phyloP scores from a whole-genome alignment of 2,329 filamentous ascomycete genomes.

The Coniochaeta sp. region DNA sequence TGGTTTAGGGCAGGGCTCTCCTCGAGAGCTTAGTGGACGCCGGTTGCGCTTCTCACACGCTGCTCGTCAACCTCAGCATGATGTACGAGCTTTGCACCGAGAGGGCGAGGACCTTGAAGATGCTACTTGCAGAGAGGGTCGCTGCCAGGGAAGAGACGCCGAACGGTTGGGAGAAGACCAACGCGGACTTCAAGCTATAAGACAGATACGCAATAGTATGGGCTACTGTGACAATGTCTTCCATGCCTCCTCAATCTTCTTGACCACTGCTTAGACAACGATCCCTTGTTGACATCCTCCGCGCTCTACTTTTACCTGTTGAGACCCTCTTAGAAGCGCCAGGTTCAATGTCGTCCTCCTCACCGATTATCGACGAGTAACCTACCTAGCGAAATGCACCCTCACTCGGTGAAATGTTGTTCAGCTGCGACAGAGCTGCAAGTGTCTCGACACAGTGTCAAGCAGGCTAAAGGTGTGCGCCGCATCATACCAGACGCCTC shows the following conservation, averaged over 20 bases:
- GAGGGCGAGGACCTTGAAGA: slow-evolving; percentile 61
- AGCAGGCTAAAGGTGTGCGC: slow-evolving; percentile 9
- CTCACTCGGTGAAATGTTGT: slow-evolving; percentile 9
- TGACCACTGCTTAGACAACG: neutral
- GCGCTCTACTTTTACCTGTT: neutral
- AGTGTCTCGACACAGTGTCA: no score
- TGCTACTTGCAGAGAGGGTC: slow-evolving; percentile 56
- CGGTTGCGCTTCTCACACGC: slow-evolving; percentile 63
- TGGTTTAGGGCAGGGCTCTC: slow-evolving; percentile 50
- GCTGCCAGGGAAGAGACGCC: slow-evolving; percentile 49
- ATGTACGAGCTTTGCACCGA: slow-evolving; percentile 91
- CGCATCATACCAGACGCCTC: slow-evolving; percentile 10
- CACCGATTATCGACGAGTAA: slow-evolving; percentile 2
- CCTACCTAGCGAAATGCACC: slow-evolving; percentile 8
- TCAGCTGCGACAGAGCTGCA: slow-evolving; percentile 5
- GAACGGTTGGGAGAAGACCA: slow-evolving; percentile 63
- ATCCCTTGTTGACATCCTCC: neutral
- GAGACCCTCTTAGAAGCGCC: slow-evolving; percentile 2
- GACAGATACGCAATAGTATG: neutral
- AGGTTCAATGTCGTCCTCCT: slow-evolving; percentile 3
- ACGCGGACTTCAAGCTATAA: slow-evolving; percentile 69
- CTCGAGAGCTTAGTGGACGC: slow-evolving; percentile 59
- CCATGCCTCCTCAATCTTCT: neutral
- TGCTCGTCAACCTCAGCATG: slow-evolving; percentile 85
- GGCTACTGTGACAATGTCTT: neutral